Conservation (phyloP, 2,329 filamentous ascomycete species). For the Xylaria sp. region DNA sequence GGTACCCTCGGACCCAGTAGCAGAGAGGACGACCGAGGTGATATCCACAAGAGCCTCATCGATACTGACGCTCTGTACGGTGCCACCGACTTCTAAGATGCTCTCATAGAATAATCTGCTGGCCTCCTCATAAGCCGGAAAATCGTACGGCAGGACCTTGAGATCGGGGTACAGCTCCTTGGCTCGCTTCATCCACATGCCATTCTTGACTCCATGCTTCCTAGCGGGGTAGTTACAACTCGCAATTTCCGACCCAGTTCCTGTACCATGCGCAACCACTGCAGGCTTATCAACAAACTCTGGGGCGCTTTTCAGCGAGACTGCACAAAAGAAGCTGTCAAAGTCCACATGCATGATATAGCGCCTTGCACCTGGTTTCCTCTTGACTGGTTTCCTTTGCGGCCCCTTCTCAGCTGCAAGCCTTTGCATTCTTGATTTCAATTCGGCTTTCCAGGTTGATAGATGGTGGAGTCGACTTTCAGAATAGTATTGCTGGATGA, state of each 20-base stretch:
- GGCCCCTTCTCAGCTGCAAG: constrained; percentile 70
- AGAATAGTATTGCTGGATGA: constrained; percentile 91
- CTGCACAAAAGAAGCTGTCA: constrained; percentile 96
- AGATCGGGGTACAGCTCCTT: constrained; percentile 81
- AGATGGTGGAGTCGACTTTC: constrained; percentile 94
- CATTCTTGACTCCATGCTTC: constrained; percentile 86
- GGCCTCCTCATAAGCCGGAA: constrained; percentile 89
- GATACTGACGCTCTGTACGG: constrained; percentile 94
- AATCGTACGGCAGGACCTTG: constrained; percentile 93
- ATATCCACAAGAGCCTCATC: constrained; percentile 92
- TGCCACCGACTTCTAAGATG: constrained; percentile 76
- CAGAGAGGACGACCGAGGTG: constrained; percentile 68
- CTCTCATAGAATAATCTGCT: constrained; percentile 86
- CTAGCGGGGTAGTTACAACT: constrained; percentile 96
- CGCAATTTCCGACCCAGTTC: constrained; percentile 89
- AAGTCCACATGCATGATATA: constrained; percentile 98
- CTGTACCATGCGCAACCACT: constrained; percentile 85
- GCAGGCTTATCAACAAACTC: constrained; percentile 78
- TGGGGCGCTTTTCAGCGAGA: constrained; percentile 78
- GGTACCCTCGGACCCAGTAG: constrained; percentile 67
- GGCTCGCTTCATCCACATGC: constrained; percentile 99
- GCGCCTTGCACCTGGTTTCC: constrained; percentile 64
- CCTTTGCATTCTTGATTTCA: constrained; percentile 86
- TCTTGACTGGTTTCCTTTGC: constrained; percentile 49
- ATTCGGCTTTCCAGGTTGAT: constrained; percentile 92